Conservation (phyloP, 1,284 basidiomycete species). For the Coniferiporia weirii region DNA sequence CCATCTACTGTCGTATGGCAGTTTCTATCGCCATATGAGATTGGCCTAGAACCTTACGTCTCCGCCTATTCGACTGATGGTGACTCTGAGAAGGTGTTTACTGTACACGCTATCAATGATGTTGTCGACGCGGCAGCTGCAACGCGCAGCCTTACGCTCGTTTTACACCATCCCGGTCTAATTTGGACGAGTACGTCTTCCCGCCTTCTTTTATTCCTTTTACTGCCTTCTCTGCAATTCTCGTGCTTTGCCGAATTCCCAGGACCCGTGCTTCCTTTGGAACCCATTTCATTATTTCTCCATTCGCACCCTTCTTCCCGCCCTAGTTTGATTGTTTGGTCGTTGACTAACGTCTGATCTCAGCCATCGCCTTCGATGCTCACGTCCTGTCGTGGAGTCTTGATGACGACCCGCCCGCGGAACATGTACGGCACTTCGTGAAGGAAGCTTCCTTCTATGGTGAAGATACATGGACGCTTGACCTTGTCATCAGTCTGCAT, state of each 20-base stretch:
- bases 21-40: slow-evolving; percentile 77
- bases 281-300: too few relatives aligned
- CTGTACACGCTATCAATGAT: slow-evolving; percentile 58
- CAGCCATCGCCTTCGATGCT: slow-evolving; percentile 88
- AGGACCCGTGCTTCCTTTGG: too few relatives aligned
- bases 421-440: slow-evolving; percentile 81
- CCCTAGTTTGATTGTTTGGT: too few relatives aligned
- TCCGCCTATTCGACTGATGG: slow-evolving; percentile 44
- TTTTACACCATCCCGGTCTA: slow-evolving; percentile 76
- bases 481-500: slow-evolving; percentile 61
- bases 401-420: slow-evolving; percentile 68
- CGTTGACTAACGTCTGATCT: neutral
- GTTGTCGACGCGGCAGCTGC: slow-evolving; percentile 50
- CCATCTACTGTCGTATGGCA: slow-evolving; percentile 25
- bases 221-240: neutral
- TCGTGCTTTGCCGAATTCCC: neutral
- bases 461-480: slow-evolving; percentile 64
- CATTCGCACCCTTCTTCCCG: too few relatives aligned
- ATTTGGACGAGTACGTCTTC: slow-evolving; percentile 74
- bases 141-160: slow-evolving; percentile 67
- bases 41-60: slow-evolving; percentile 55
- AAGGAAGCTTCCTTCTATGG: slow-evolving; percentile 87
- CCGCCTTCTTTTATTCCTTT: neutral
- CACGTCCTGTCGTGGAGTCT: slow-evolving; percentile 86
- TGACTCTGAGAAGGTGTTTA: slow-evolving; percentile 36